Evolutionary conservation across 805 yeast genomes (phyloP).

Genomic region (Teunomyces aglyptinius): DNA sequence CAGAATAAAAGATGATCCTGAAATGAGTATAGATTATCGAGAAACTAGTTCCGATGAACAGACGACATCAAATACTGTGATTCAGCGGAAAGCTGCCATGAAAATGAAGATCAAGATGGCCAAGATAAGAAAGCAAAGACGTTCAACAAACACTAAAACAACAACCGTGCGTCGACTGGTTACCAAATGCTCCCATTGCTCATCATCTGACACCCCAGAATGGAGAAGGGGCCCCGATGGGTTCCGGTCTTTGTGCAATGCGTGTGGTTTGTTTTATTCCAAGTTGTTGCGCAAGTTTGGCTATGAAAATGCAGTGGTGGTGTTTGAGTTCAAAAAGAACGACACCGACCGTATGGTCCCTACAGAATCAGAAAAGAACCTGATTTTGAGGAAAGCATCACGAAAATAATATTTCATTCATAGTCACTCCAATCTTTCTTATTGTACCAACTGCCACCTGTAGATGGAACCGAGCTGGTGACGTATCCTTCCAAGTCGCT

Average conservation of each 20-base stretch:
- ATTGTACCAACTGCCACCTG: constrained; percentile 2
- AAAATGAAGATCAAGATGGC: constrained; percentile 1
- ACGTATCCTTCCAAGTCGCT: constrained; percentile 6
- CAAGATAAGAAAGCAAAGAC: constrained; percentile 1
- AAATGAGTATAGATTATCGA: neutral
- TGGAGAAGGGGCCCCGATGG: constrained; percentile 93
- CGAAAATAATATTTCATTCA: constrained; percentile 10
- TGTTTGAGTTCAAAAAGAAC: constrained; percentile 7
- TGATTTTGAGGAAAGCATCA: neutral
- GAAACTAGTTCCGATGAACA: neutral
- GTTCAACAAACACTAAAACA: neutral
- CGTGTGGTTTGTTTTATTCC: constrained; percentile 80
- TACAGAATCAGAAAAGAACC: constrained; percentile 5
- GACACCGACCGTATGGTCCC: constrained; percentile 11
- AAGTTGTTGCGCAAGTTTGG: constrained; percentile 56
- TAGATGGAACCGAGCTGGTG: constrained; percentile 16
- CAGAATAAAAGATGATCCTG: neutral
- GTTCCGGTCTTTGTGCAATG: constrained; percentile 79
- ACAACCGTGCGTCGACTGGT: neutral
- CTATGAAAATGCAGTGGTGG: constrained; percentile 33
- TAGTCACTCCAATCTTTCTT: constrained; percentile 27
- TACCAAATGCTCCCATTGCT: constrained; percentile 54
- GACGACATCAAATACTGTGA: neutral
- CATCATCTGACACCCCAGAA: constrained; percentile 76
- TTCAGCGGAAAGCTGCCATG: neutral